Evolutionary conservation across 805 yeast genomes (phyloP), one percentile per base, ranked within the genome.

Genomic region (Suhomyces prunicola): DNA sequence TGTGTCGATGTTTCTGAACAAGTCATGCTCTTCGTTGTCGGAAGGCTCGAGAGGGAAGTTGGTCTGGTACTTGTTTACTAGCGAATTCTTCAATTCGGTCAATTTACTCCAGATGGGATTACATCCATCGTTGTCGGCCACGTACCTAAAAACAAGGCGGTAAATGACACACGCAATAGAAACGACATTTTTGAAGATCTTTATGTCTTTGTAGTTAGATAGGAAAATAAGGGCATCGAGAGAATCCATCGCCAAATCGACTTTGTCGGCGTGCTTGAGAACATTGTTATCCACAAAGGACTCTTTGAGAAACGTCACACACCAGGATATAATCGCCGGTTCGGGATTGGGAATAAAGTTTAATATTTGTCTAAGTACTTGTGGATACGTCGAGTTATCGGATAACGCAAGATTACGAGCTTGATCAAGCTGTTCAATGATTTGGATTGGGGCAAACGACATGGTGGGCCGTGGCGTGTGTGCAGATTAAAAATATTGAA

Each of bases 51-150:
- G 73, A 4, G 90, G 90, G 59, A 76, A 84, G 3, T 64, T 70
- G 3, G 82, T 66, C 22, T 77, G 80, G 84, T 90, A 89, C 53
- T 83, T 78, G 8, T 75, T 68, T n/a, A 88, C 66, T n/a, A 90
- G 73, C 33, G 71, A 72, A 29, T 73, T 72, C 68, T 88, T 89
- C 60, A 92, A 68, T 6, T 74, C 77, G 13, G 73, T 66, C 55
- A 88, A 61, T 46, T 77, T 74, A 24, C 71, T 65, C 96, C 96
- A 90, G 19, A 71, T 60, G n/a, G 59, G 64, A 48, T 60, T 60
- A 54, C 74, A 68, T 33, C 79, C 77, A 50, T 81, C 82, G 54
- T 72, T 72, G n/a, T 77, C 75, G 8, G 78, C 75, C 51, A 80
- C 75, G 52, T 72, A 72, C 45, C 66, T 63, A 59, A 81, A 81